phyloP scores from a whole-genome alignment of 257 asterid species.

The Solanum etuberosum region DNA sequence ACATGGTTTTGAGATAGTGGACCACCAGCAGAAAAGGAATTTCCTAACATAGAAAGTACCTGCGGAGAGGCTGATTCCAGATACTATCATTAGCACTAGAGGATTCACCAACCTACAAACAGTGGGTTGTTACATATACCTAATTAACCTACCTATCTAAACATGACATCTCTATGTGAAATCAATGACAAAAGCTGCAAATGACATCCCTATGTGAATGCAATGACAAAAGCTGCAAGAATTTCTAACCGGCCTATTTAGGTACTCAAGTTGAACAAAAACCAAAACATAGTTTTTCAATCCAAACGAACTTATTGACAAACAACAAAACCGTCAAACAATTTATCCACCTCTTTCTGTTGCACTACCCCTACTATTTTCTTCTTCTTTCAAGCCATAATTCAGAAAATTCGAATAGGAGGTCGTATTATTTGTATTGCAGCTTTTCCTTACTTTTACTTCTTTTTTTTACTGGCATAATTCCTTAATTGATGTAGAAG shows the following conservation, averaged over 20 bases:
- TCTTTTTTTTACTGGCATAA: neutral
- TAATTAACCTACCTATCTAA: neutral
- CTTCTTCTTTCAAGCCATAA: neutral
- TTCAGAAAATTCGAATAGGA: neutral
- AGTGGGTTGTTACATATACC: neutral
- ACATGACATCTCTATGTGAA: neutral
- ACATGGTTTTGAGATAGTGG: conserved; percentile 71
- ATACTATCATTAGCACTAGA: conserved; percentile 5
- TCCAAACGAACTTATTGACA: neutral
- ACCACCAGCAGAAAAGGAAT: conserved; percentile 65
- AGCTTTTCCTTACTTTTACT: neutral
- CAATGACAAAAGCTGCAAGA: neutral
- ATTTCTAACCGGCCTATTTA: neutral
- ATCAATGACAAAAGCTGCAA: neutral
- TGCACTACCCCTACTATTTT: neutral
- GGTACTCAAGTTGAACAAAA: neutral
- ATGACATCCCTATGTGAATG: neutral
- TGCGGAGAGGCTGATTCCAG: conserved; percentile 64
- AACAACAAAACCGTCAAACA: neutral
- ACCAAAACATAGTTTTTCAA: neutral
- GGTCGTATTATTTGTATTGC: neutral
- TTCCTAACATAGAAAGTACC: conserved; percentile 72
- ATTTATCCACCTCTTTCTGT: neutral
- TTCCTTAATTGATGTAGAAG: neutral
- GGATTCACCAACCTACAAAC: neutral